Evolutionary conservation across 306 rosid species (phyloP).

Genomic region (Alnus rubra): DNA sequence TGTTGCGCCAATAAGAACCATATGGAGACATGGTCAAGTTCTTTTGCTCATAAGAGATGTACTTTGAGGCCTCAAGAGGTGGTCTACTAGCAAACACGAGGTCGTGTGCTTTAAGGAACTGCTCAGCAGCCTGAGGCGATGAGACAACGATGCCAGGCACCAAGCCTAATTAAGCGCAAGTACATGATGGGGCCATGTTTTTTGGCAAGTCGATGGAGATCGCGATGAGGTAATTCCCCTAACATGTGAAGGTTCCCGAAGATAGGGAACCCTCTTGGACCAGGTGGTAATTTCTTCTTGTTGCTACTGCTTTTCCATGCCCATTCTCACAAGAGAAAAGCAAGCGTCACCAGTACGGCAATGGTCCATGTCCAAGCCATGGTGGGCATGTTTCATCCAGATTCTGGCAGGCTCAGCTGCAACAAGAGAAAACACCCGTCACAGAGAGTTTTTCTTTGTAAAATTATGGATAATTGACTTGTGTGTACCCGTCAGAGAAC

Average conservation of each 20-base stretch:
- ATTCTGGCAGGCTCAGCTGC: no score
- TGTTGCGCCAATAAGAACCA: no score
- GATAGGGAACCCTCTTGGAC: conserved; percentile 68
- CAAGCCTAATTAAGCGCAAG: conserved; percentile 51
- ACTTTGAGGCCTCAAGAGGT: no score
- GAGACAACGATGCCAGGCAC: conserved; percentile 58
- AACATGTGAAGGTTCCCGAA: conserved; percentile 45
- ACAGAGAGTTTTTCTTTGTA: no score
- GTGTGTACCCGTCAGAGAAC: no score
- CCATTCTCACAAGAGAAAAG: conserved; percentile 29
- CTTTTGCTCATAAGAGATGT: no score
- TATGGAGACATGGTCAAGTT: no score
- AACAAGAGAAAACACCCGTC: no score
- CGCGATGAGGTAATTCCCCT: conserved; percentile 33
- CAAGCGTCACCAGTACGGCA: conserved; percentile 29
- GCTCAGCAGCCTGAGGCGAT: conserved; percentile 67
- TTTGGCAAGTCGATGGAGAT: conserved; percentile 47
- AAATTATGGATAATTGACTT: no score
- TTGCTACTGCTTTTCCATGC: conserved; percentile 29
- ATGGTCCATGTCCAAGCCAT: conserved; percentile 30
- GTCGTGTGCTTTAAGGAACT: conserved; percentile 66
- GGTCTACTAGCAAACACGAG: conserved; percentile 43
- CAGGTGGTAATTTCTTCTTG: conserved; percentile 52
- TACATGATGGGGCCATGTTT: conserved; percentile 62
- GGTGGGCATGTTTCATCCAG: background rate